Base-by-base conservation (phyloP, 768 basidiomycete species). In the Chalciporus pseudorubinellus region DNA sequence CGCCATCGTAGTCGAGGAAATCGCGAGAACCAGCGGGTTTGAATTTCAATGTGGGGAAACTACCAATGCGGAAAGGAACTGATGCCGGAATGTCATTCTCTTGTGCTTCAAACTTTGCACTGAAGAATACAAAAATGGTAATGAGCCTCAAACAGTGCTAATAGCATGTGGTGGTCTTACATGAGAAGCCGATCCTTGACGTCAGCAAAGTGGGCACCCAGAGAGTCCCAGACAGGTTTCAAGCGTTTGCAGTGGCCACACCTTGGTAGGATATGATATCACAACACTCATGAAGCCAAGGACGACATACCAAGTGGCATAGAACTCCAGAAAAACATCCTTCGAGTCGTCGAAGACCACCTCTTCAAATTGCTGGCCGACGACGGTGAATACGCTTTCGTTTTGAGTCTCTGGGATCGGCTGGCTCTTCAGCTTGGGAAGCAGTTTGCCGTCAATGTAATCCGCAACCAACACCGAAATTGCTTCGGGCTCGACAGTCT, bases 21-120 rank as follows among this genome's bases (percentile, higher is more conserved):
- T 92, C 85, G 48, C 77, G 75, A 19, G 81, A 73, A 41, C 95
- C 95, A 13, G 97, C 95, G 5, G 85, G 79, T 75, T 94, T 95
- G 81, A 99, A 95, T 70, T 98, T 98, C 65, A 98, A 67, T 6
- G 97, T 98, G 8, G 97, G 95, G 87, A 92, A 94, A 36, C 92
- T 91, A 49, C 76, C 63, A 52, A 98, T 72, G 47, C 85, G 83
- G 91, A 99, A 98, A 28, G 87, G 83, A 52, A 87, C 82, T n/a
- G 81, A 81, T 18, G 85, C 77, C 42, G 97, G 95, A 14, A 99
- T 79, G 68, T 99, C 97, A 69, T 99, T 99, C 72, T 97, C 94
- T 52, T 86, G 87, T 2, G 93, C 92, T 59, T 99, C 97, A 76
- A 98, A 85, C 74, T 98, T 98, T 63, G 93, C 95, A 68, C 89